Percentiles rank a stretch among this genome's conserved stretches.
Conservation (phyloP, 2,329 filamentous ascomycete species). For the Fusarium newnesense region DNA sequence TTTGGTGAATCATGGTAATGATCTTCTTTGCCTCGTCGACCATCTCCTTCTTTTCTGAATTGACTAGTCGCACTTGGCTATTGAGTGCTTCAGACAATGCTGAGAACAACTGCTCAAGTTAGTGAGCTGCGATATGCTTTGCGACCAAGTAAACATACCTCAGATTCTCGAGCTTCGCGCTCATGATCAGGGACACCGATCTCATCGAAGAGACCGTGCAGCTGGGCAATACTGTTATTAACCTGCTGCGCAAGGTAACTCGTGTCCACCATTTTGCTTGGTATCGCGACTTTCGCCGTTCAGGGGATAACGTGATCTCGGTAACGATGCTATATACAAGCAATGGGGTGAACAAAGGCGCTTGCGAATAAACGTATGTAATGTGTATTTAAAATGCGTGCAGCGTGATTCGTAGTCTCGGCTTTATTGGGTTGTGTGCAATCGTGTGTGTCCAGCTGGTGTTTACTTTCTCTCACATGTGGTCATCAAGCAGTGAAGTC, state of each 20-base stretch:
- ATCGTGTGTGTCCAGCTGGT: slow-evolving; percentile 28
- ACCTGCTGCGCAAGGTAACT: slow-evolving; percentile 95
- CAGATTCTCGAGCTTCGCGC: slow-evolving; percentile 86
- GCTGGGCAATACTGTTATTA: slow-evolving; percentile 89
- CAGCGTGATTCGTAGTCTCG: slow-evolving; percentile 32
- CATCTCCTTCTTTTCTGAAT: slow-evolving; percentile 88
- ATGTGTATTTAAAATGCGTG: slow-evolving; percentile 2
- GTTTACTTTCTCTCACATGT: slow-evolving; percentile 45
- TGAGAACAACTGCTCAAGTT: slow-evolving; percentile 76
- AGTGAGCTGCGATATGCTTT: slow-evolving; percentile 2
- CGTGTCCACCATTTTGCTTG: slow-evolving; percentile 76
- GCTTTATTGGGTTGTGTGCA: slow-evolving; percentile 20
- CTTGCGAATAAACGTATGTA: slow-evolving; percentile 15
- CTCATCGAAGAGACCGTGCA: slow-evolving; percentile 96
- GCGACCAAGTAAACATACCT: slow-evolving; percentile 67
- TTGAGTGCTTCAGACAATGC: slow-evolving; percentile 92
- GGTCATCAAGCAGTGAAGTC: slow-evolving; percentile 43
- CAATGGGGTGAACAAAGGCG: slow-evolving; percentile 6
- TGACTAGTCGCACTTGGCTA: slow-evolving; percentile 86
- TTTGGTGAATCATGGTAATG: slow-evolving; percentile 88
- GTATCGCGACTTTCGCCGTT: slow-evolving; percentile 9
- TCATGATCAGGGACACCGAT: slow-evolving; percentile 96
- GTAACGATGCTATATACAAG: slow-evolving; percentile 26
- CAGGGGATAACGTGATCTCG: slow-evolving; percentile 27
- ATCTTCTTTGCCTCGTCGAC: slow-evolving; percentile 89